These are phyloP conservation scores for Lactuca sativa DNA, from an alignment of 129 eudicot species.

Conservation along the genomic window DNA sequence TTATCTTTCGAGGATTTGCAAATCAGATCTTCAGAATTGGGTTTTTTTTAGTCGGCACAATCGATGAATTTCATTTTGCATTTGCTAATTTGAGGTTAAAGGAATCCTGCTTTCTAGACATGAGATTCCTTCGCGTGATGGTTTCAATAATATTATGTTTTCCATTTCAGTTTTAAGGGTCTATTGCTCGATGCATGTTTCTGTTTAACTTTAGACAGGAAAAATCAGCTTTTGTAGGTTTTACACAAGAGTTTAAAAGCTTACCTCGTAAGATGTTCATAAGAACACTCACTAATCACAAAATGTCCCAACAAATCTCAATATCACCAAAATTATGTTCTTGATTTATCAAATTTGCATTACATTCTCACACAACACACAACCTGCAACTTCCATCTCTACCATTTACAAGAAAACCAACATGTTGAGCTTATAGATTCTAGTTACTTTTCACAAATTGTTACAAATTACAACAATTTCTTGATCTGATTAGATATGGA, in stretches of 20 bases:
- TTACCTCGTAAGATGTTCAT: conserved; percentile 6
- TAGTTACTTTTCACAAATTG: neutral
- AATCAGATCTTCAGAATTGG: conserved; percentile 20
- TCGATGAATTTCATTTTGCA: neutral
- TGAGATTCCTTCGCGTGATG: conserved; percentile 19
- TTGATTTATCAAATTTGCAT: too few relatives aligned
- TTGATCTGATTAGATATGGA: conserved; percentile 61
- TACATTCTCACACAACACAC: neutral
- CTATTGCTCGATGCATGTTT: conserved; percentile 3
- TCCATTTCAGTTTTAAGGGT: conserved; percentile 1
- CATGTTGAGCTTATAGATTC: conserved; percentile 6
- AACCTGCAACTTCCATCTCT: conserved; percentile 6
- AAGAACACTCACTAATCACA: conserved; percentile 10
- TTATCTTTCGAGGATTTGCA: conserved; percentile 1
- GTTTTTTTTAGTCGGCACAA: conserved; percentile 3
- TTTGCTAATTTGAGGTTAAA: conserved; percentile 1
- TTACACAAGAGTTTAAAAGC: conserved; percentile 8
- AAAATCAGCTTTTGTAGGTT: conserved; percentile 11
- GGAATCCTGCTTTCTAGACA: neutral
- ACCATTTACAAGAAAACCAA: neutral
- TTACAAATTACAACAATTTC: neutral
- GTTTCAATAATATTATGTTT: conserved; percentile 4
- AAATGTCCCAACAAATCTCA: neutral
- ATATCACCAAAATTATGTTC: neutral
- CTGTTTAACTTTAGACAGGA: neutral